phyloP scores from a whole-genome alignment of 495 filamentous ascomycete genomes.

The Xylaria flabelliformis region DNA sequence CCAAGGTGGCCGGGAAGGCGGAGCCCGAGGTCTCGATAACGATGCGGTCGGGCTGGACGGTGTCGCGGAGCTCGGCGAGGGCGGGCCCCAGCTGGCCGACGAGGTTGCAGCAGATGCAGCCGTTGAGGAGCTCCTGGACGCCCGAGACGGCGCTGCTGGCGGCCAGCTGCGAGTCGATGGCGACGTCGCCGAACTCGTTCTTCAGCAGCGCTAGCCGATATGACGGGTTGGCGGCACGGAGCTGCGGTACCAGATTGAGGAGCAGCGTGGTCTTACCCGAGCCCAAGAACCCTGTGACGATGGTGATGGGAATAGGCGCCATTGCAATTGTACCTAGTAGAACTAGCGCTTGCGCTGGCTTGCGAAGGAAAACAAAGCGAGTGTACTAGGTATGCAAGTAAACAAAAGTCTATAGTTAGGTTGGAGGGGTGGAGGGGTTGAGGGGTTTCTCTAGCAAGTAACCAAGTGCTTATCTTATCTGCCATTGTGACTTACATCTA shows the following conservation, averaged over 20 bases:
- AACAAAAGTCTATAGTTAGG: not conserved
- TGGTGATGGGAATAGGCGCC: slow-evolving; percentile 85
- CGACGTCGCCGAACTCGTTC: slow-evolving; percentile 96
- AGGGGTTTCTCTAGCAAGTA: slow-evolving; percentile 21
- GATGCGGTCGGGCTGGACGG: slow-evolving; percentile 75
- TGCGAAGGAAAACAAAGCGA: slow-evolving; percentile 6
- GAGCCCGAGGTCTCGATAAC: slow-evolving; percentile 90
- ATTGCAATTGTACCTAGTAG: slow-evolving; percentile 50
- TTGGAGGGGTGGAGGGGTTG: slow-evolving; percentile 27
- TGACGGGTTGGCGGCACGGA: slow-evolving; percentile 63
- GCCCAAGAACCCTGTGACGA: slow-evolving; percentile 93
- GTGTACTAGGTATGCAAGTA: not conserved
- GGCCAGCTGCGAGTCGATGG: slow-evolving; percentile 90
- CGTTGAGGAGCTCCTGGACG: slow-evolving; percentile 89
- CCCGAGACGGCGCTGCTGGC: slow-evolving; percentile 81
- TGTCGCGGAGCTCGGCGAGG: slow-evolving; percentile 69
- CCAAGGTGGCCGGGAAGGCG: slow-evolving; percentile 87
- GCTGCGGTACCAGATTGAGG: slow-evolving; percentile 86
- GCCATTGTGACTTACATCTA: too few relatives aligned
- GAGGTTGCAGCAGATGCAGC: slow-evolving; percentile 98
- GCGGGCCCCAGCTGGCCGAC: slow-evolving; percentile 88
- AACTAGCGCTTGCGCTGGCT: not conserved
- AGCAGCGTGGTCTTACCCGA: slow-evolving; percentile 94
- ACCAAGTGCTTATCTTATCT: slow-evolving; percentile 7
- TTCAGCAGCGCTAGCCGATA: slow-evolving; percentile 95